phyloP scores from a whole-genome alignment of 805 yeast species.

The Candida xyloterini region DNA sequence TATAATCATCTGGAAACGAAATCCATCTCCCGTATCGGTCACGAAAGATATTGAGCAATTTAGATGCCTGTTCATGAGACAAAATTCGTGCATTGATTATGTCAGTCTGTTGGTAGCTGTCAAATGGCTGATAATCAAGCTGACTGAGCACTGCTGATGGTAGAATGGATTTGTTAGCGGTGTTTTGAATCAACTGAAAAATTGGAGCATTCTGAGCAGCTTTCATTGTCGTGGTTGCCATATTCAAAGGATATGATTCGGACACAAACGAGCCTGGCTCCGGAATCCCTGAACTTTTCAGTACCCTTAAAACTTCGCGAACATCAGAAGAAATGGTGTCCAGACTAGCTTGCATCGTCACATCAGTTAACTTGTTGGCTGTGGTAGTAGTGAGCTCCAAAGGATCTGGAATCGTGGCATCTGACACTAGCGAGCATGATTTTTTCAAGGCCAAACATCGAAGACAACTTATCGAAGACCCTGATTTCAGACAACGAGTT shows the following conservation, averaged over 20 bases:
- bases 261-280: conserved; percentile 5
- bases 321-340: conserved; percentile 13
- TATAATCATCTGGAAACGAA: conserved; percentile 55
- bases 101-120: conserved; percentile 33
- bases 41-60: conserved; percentile 54
- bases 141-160: conserved; percentile 16
- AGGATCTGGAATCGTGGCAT: not conserved
- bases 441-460: conserved; percentile 54
- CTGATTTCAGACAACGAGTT: conserved; percentile 57
- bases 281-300: conserved; percentile 9
- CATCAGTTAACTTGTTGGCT: not conserved
- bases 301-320: conserved; percentile 11
- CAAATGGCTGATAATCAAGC: conserved; percentile 12
- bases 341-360: not conserved
- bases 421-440: conserved; percentile 47
- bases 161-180: conserved; percentile 30
- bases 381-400: not conserved
- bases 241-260: conserved; percentile 9
- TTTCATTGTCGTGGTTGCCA: conserved; percentile 15
- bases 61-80: conserved; percentile 44
- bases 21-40: conserved; percentile 77
- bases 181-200: conserved; percentile 37
- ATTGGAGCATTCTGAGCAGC: conserved; percentile 45
- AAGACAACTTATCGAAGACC: conserved; percentile 48
- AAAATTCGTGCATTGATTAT: conserved; percentile 50